These are phyloP conservation scores for Circinella minor DNA, from an alignment of 371 early-diverging fungal genomes.

Conservation along the genomic window DNA sequence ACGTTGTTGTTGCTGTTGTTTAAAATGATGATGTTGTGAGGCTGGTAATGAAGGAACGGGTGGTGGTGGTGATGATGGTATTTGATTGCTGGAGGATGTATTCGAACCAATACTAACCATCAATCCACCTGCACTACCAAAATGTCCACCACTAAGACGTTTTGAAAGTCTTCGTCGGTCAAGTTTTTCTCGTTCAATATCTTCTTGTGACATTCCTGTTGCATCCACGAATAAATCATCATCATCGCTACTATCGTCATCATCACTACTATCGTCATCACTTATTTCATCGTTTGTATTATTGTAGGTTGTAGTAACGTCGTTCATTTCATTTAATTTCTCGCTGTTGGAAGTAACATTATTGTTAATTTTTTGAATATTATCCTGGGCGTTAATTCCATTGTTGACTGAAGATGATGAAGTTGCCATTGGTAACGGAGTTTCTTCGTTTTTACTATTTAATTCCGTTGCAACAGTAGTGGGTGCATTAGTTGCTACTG, in stretches of 20 bases:
- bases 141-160: conserved; percentile 51
- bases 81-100: not conserved
- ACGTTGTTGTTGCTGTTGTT: not conserved
- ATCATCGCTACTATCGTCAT: conserved; percentile 26
- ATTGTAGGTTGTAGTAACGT: not conserved
- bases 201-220: conserved; percentile 36
- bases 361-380: too few relatives aligned
- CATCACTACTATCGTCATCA: conserved; percentile 22
- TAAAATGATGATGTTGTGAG: not conserved
- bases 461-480: too few relatives aligned
- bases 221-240: conserved; percentile 49
- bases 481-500: too few relatives aligned
- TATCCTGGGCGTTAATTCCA: too few relatives aligned
- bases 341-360: too few relatives aligned
- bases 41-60: conserved; percentile 15
- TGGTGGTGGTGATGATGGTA: conserved; percentile 5
- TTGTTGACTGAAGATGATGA: too few relatives aligned
- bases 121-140: conserved; percentile 53
- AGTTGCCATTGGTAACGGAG: too few relatives aligned
- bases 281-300: conserved; percentile 6
- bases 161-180: conserved; percentile 39
- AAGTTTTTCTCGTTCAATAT: conserved; percentile 38
- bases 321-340: not conserved
- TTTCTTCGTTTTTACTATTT: too few relatives aligned
- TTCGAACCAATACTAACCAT: conserved; percentile 37